Evolutionary conservation across 2,329 filamentous ascomycete genomes (phyloP), one percentile per base, ranked within the genome.

Genomic region (Aspergillus oerlinghausenensis): DNA sequence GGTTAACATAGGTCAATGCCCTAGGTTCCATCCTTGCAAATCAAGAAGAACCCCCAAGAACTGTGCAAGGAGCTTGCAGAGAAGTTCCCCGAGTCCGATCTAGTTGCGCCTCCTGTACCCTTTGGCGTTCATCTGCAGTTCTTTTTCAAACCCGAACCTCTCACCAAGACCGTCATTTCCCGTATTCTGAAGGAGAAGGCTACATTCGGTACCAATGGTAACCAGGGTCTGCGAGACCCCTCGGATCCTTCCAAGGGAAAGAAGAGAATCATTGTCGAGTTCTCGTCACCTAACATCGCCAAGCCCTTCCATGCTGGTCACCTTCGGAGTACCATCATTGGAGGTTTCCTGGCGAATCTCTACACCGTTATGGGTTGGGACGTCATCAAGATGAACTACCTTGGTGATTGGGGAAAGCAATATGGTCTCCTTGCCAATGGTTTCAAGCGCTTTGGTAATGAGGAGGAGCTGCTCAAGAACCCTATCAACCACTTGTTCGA

Each of bases 321-420:
- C 71, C 71, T 88, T 69, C 78, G 85, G 65, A 85, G 83, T 72
- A 87, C 85, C 49, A 87, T 88, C 67, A 86, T 88, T 55, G 85
- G 85, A 61, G 84, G 84, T 55, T 88, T 87, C 72, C 73, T 87
- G 28, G 77, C 82, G 14, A 87, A 87, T 65, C 72, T 87, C 10
- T 84, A 84, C 70, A 79, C 82, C 55, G 76, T 80, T 43, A 80
- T 83, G 61, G 84, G 84, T 53, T 86, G 84, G 83, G 80, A 86
- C 14, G 83, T 86, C 2, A 73, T 82, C 51, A 80, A 82, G 58
- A 83, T 87, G 80, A 87, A 88, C 74, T 87, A 87, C 70, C 79
- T 87, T 4, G 85, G 85, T 59, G 85, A 88, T 67, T 88, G 85
- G 85, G 85, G 85, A 52, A 87, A 86, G 76, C 84, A 87, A 70